Evolutionary conservation across 202 grass and related monocot species (phyloP), one percentile per base, ranked within the genome.

Genomic region (Dendrocalamus latiflorus): DNA sequence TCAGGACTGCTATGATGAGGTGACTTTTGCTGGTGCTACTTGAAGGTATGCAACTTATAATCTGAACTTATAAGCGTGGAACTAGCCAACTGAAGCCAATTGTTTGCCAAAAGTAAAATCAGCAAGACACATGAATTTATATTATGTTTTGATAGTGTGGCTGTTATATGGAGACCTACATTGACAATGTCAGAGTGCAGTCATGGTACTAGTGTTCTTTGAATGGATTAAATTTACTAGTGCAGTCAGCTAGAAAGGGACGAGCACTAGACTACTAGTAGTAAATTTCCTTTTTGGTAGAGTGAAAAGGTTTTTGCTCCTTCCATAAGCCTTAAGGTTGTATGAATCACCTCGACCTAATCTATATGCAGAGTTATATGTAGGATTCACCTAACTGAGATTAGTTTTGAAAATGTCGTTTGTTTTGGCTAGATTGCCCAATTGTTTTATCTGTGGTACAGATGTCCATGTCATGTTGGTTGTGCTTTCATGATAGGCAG

Each of bases 261-360:
- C 30, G 30, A 33, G 26, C 17, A 50, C n/a, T 11, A 67, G 85
- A 24, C 78, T 53, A 81, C 77, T 41, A 68, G 78, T 62, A 77
- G 78, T 62, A 87, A 87, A 44, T 87, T 87, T 70, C 9, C 21
- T 37, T 30, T 33, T 62, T 36, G 72, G 33, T 82, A 47, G 22
- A 33, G 60, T 39, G 34, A 58, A 76, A 76, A 30, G 53, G 42
- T 49, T 51, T 76, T 53, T 65, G 22, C 70, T 87, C 64, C 65
- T 83, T 47, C 33, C 33, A 76, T 62, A 87, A 81, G 78, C 51
- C 58, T 87, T 22, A 53, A 36, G 71, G 85, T 76, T 76, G 78
- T 87, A 75, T 42, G 63, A 70, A 48, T 21, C 77, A 43, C 85
- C 54, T 81, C 63, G 13, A 87, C 71, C 71, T 87, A 81, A 87